phyloP scores from a whole-genome alignment of 441 rosid genomes.

The Melastoma candidum region DNA sequence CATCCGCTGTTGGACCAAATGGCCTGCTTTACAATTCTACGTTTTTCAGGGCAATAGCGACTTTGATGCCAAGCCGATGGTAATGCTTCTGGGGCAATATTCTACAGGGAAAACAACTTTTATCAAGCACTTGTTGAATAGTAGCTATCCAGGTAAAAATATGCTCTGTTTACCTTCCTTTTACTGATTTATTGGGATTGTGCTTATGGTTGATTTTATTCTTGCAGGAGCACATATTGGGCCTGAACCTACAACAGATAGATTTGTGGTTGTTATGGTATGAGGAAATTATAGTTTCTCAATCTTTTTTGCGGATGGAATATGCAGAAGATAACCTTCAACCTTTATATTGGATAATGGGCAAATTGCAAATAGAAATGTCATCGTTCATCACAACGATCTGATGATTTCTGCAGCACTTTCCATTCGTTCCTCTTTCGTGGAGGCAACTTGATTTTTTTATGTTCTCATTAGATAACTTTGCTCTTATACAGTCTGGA shows the following conservation, averaged over 20 bases:
- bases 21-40: slow-evolving; percentile 7
- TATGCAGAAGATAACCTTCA: too few species aligned
- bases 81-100: slow-evolving; percentile 95
- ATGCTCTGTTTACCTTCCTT: slow-evolving; percentile 6
- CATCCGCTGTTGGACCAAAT: too few species aligned
- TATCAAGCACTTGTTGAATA: slow-evolving; percentile 80
- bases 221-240: slow-evolving; percentile 92
- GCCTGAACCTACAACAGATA: slow-evolving; percentile 96
- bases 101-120: slow-evolving; percentile 98
- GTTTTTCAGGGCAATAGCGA: slow-evolving; percentile 68
- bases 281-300: background rate
- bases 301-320: too few species aligned
- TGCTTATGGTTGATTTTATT: slow-evolving; percentile 10
- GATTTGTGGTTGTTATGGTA: slow-evolving; percentile 99
- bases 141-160: slow-evolving; percentile 70
- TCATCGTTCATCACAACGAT: too few species aligned
- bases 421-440: background rate
- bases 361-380: too few species aligned
- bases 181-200: background rate
- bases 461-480: background rate
- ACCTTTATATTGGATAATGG: too few species aligned
- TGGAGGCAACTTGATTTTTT: background rate
- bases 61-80: slow-evolving; percentile 98
- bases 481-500: slow-evolving; percentile 51
- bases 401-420: background rate